These are phyloP conservation scores for Yamadazyma atmosphaerica DNA, from an alignment of 1,139 yeast genomes.

Conservation along the genomic window DNA sequence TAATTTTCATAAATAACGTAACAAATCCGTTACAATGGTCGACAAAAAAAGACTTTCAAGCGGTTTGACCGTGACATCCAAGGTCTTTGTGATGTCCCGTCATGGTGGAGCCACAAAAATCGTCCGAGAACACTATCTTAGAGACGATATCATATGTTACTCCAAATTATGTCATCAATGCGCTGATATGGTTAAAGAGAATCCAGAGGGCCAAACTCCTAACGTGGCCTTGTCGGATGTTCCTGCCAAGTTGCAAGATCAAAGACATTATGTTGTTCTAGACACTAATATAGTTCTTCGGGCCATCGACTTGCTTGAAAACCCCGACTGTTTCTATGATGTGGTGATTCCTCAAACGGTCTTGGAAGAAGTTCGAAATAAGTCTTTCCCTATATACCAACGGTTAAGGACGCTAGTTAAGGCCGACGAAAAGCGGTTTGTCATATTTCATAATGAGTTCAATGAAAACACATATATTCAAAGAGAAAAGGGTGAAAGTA, in stretches of 20 bases:
- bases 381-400: constrained; percentile 85
- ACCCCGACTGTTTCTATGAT: constrained; percentile 74
- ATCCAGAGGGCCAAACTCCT: constrained; percentile 54
- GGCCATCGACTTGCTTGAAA: constrained; percentile 88
- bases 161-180: constrained; percentile 71
- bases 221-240: constrained; percentile 49
- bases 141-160: constrained; percentile 90
- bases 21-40: constrained; percentile 1
- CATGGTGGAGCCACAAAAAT: constrained; percentile 89
- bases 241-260: constrained; percentile 43
- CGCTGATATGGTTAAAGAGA: constrained; percentile 53
- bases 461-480: constrained; percentile 66
- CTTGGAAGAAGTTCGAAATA: constrained; percentile 86
- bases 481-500: constrained; percentile 66
- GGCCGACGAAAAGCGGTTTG: constrained; percentile 79
- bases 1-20: no score
- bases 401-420: constrained; percentile 76
- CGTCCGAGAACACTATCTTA: constrained; percentile 89
- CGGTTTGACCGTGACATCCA: constrained; percentile 78
- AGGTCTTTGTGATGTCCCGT: constrained; percentile 88
- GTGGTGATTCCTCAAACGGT: constrained; percentile 94
- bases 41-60: constrained; percentile 42
- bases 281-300: constrained; percentile 89
- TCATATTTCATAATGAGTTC: constrained; percentile 93
- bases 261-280: constrained; percentile 69